Base-by-base conservation (phyloP, 768 basidiomycete species). In the Kwoniella heveanensis region DNA sequence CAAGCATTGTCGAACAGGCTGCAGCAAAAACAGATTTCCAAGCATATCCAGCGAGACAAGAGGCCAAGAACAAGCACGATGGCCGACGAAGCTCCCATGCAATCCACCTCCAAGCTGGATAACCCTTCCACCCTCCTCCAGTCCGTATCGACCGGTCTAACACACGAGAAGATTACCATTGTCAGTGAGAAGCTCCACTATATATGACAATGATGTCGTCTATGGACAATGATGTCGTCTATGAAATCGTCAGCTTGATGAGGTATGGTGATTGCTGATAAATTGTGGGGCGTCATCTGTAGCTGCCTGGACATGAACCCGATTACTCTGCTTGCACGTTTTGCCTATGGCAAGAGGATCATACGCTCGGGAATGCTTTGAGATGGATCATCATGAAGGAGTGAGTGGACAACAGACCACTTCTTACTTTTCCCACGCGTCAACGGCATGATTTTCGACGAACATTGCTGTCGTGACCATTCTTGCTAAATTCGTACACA, bases 331-430 rank as follows among this genome's bases (percentile, higher is more conserved):
- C 90, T 6, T 93, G 90, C 6, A 97, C 95, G 1, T 99, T 88
- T 82, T 90, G 90, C 77, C 88, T 98, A 50, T 84, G 88, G 76
- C 88, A 97, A 74, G 96, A 99, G 82, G 88, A 91, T 1, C 95
- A 99, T 80, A 98, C 95, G 0, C 86, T 98, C 26, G 96, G 96
- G 5, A 99, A 99, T 71, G 85, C 92, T 0, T 83, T 98, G 39
- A 82, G 95, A 36, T 99, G 93, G 93, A 98, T 98, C 89, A 78
- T 98, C 62, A 98, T 98, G 95, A 96, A 97, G 83, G 95, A 99
- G 96, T 98, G 70, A 59, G 88, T 73, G 12, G 3, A 6, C 13
- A 32, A 6, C 32, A 32, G 13, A 6, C 32, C 7, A 13, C 32
- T 32, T 32, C 7, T 5, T 6, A 32, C 32, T 13, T 32, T 32